Base-by-base conservation (phyloP, 495 filamentous ascomycete genomes). In the Xylaria curta region DNA sequence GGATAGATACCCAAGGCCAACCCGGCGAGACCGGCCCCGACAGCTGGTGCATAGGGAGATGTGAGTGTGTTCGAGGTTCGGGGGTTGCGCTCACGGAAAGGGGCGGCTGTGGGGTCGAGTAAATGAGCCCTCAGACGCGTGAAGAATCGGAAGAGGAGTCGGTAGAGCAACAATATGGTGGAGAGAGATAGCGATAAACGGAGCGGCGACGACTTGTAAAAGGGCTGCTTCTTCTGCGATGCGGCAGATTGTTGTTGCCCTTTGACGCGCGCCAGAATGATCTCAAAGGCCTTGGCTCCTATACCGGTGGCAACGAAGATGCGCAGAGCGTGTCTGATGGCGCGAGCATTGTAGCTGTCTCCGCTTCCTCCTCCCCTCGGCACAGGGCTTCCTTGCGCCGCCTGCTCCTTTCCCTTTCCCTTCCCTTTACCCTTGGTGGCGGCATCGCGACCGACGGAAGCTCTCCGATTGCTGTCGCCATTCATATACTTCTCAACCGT, bases 61-160 rank as follows among this genome's bases (percentile, higher is more conserved):
- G 93, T 95, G 70, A 99, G 85, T 1, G 92, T 87, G 46, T 82
- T 82, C 4, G 92, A 87, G 19, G 94, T 86, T 8, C 87, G 87
- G 47, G 95, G 94, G 76, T 99, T 97, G 33, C 95, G 90, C 59
- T 85, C 86, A 0, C 94, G 89, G 79, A 98, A 98, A 0, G 91
- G 89, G 15, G 82, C 79, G 1, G 94, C 93, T 67, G 91, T 85
- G 13, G 92, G 88, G 7, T 91, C 88, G 66, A 95, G 89, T 33
- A 99, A 85, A 67, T 93, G 92, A 3, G 86, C 85, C 46, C 96
- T 91, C 44, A 99, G 84, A 46, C 92, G 89, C 38, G 88, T 87
- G 73, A 98, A 91, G 82, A 99, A 99, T 69, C 94, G 93, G 82
- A 94, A 93, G 13, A 99, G 89, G 40, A 97, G 85, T 51, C 96